Evolutionary conservation across 305 asterid species (phyloP).

Genomic region (Andrographis paniculata): DNA sequence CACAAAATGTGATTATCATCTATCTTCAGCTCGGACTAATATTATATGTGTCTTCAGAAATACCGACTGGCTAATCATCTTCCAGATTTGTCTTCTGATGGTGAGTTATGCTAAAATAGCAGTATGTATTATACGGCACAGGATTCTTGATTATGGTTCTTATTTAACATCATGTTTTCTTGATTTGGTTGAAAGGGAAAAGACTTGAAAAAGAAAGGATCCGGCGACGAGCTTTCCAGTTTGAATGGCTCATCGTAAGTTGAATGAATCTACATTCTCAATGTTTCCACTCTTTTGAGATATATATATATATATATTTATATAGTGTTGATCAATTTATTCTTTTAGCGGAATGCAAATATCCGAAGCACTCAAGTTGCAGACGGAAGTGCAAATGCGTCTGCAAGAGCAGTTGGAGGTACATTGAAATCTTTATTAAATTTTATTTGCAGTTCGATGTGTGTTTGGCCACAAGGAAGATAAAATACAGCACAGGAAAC

Average conservation of each 20-base stretch:
- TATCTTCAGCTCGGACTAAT: constrained; percentile 13
- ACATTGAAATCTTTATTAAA: constrained; percentile 5
- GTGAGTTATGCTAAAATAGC: constrained; percentile 22
- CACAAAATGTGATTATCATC: not conserved
- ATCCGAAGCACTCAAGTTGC: constrained; percentile 43
- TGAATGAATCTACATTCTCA: constrained; percentile 21
- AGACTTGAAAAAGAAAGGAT: constrained; percentile 66
- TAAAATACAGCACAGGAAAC: not conserved
- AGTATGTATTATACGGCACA: not conserved
- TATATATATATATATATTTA: not conserved
- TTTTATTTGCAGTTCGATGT: not conserved
- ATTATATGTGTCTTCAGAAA: constrained; percentile 31
- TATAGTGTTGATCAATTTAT: constrained; percentile 1
- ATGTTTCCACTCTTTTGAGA: constrained; percentile 12
- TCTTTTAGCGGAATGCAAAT: constrained; percentile 35
- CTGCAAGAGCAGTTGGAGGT: constrained; percentile 48
- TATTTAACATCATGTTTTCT: constrained; percentile 5
- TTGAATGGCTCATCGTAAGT: constrained; percentile 92
- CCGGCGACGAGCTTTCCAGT: constrained; percentile 56
- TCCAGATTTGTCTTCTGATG: constrained; percentile 64
- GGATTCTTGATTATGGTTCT: constrained; percentile 3
- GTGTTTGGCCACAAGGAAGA: not conserved
- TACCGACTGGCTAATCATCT: constrained; percentile 74
- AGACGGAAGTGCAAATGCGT: constrained; percentile 46
- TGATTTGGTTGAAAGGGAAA: constrained; percentile 35